Evolutionary conservation across 768 basidiomycete genomes (phyloP).

Genomic region (Daedalea quercina): DNA sequence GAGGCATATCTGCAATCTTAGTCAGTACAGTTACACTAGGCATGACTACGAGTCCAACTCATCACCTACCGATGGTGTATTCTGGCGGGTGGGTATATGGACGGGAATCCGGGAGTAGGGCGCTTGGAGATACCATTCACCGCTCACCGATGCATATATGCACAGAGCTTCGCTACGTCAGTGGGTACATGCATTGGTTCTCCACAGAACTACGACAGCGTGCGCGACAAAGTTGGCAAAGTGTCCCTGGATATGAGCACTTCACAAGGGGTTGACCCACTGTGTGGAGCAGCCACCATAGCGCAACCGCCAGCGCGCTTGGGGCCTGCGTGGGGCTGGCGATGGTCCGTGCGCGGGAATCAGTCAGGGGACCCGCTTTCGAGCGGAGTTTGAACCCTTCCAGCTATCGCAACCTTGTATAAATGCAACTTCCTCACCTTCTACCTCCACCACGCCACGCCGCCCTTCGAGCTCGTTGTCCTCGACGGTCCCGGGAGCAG

Average conservation of each 20-base stretch:
- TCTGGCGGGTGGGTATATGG: no score
- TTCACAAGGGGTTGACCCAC: background rate
- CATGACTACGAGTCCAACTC: background rate
- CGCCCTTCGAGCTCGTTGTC: slow-evolving; percentile 25
- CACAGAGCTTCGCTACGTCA: no score
- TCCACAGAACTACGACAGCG: no score
- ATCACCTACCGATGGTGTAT: background rate
- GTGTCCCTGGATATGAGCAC: no score
- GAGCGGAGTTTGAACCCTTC: slow-evolving; percentile 27
- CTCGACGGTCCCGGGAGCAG: slow-evolving; percentile 26
- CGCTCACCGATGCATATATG: no score
- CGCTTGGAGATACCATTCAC: no score
- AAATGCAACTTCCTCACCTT: slow-evolving; percentile 21
- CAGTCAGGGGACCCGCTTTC: slow-evolving; percentile 33
- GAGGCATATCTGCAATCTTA: slow-evolving; percentile 18
- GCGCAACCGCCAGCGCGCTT: no score
- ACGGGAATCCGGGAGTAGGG: no score
- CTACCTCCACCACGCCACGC: slow-evolving; percentile 28
- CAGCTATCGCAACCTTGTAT: slow-evolving; percentile 24
- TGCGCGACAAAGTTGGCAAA: no score
- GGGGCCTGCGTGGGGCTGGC: no score
- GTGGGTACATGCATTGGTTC: no score
- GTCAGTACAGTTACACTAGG: background rate
- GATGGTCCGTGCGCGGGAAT: slow-evolving; percentile 45
- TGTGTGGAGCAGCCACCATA: slow-evolving; percentile 1